Evolutionary conservation across 495 filamentous ascomycete species (phyloP).

Genomic region (Barbatosphaeria neglecta): DNA sequence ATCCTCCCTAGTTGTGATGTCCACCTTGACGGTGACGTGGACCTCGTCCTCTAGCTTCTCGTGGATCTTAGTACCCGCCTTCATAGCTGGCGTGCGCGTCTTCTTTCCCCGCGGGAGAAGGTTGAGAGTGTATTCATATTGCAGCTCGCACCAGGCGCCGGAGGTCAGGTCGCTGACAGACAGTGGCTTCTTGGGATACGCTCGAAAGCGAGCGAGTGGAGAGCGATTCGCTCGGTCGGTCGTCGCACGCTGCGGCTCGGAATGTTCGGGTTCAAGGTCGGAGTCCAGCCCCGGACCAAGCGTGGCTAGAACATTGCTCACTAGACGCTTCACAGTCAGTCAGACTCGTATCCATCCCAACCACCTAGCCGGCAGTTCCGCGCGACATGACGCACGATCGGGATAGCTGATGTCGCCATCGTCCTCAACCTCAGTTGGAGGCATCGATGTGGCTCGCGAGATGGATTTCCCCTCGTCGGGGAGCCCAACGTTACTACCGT

Average conservation of each 20-base stretch:
- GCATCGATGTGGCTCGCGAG: conserved; percentile 1
- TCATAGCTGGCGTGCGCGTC: conserved; percentile 70
- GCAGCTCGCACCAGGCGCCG: conserved; percentile 91
- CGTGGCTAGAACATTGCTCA: conserved; percentile 35
- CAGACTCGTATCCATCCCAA: no score
- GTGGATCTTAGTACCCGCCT: conserved; percentile 63
- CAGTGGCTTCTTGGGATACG: conserved; percentile 63
- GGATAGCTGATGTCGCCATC: conserved; percentile 25
- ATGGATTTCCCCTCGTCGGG: background rate
- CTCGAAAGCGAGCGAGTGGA: conserved; percentile 61
- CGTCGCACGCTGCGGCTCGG: background rate
- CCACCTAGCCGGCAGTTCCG: conserved; percentile 10
- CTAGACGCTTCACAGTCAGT: conserved; percentile 57
- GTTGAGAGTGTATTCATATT: conserved; percentile 78
- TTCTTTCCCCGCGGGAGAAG: conserved; percentile 56
- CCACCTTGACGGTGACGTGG: conserved; percentile 60
- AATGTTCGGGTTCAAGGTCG: background rate
- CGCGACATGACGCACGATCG: conserved; percentile 30
- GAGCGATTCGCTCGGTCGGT: conserved; percentile 19
- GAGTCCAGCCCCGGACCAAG: conserved; percentile 4
- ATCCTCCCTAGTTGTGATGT: conserved; percentile 68
- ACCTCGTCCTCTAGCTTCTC: conserved; percentile 76
- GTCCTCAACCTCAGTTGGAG: conserved; percentile 1
- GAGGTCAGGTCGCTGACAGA: conserved; percentile 82
- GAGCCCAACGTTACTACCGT: background rate